Evolutionary conservation across 2,329 filamentous ascomycete species (phyloP), one percentile per base, ranked within the genome.

Genomic region (Trichothecium sympodiale): DNA sequence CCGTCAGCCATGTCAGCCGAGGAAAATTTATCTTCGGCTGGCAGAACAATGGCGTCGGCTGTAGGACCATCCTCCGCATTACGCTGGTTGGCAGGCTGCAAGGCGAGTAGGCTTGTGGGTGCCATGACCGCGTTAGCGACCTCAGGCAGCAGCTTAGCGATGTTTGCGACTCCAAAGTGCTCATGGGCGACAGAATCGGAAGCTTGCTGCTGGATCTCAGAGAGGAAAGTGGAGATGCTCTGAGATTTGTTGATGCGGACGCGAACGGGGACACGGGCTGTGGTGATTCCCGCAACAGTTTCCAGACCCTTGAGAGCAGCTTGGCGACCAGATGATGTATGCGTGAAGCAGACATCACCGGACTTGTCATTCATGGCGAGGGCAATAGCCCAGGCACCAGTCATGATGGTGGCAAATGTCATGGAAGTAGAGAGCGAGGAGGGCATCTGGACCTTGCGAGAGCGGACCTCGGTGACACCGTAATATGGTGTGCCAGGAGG

Each of bases 1-100:
- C 34, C 34, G 20, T 36, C 34, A 3, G 20, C 75, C 2, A 65
- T 54, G 20, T 67, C 57, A 1, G 69, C 13, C 33, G 28, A 28
- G 27, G 15, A n/a, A 12, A 17, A 31, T 5, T 31, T 30, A 17
- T 31, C 34, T 7, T 16, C 23, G n/a, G 23, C 34, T 3, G 16
- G 14, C 12, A 18, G n/a, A 3, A 35, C 10, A 14, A 35, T 9
- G 10, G 34, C 34, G n/a, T 35, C 26, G 14, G 13, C 12, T 15
- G 4, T 7, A 5, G 8, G 5, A 4, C n/a, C 17, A 6, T 30
- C 26, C 16, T 12, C 15, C 7, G 18, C 17, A 14, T 17, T 26
- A 8, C 12, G 17, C 25, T 16, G 12, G 23, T 35, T 35, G n/a
- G 25, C 34, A 10, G 34, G 34, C 27, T 35, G 38, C 13, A 35